Evolutionary conservation across 257 asterid genomes (phyloP).

Genomic region (Solanum pinnatisectum): DNA sequence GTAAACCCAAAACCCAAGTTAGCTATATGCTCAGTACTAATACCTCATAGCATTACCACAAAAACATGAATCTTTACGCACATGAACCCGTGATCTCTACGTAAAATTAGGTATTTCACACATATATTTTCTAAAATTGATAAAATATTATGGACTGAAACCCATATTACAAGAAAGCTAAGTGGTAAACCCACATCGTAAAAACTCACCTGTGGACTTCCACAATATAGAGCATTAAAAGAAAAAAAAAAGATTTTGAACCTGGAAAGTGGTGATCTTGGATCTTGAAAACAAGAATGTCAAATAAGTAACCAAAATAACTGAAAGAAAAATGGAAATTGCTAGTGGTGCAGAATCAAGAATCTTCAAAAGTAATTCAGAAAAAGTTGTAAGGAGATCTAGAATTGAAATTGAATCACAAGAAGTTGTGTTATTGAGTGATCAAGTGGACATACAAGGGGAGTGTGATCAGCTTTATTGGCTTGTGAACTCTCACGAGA

Average conservation of each 20-base stretch:
- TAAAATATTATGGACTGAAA: no score
- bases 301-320: background rate
- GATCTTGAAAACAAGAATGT: background rate
- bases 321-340: background rate
- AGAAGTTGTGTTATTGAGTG: background rate
- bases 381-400: background rate
- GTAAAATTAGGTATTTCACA: background rate
- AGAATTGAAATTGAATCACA: background rate
- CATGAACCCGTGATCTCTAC: background rate
- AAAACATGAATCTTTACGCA: background rate
- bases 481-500: slow-evolving; percentile 72
- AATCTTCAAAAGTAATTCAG: background rate
- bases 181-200: background rate
- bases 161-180: background rate
- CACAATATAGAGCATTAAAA: background rate
- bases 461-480: slow-evolving; percentile 30
- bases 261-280: background rate
- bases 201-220: background rate
- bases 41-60: background rate
- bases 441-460: background rate
- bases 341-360: background rate
- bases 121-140: background rate
- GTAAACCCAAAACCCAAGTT: slow-evolving; percentile 20
- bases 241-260: background rate
- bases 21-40: background rate